Conservation (phyloP, 306 rosid species). For the Mucuna pruriens region DNA sequence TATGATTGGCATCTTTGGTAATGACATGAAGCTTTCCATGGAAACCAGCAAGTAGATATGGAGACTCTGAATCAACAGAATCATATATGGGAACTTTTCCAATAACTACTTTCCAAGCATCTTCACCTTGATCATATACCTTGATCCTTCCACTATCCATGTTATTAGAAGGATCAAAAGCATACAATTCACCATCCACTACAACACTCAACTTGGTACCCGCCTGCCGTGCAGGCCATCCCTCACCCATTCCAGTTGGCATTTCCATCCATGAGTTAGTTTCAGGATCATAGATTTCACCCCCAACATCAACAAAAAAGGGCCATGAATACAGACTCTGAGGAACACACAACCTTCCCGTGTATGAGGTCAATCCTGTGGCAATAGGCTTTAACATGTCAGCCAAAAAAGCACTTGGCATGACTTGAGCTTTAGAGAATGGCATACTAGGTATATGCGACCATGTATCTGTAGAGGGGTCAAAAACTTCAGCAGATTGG, state of each 20-base stretch:
- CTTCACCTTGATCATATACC: slow-evolving; percentile 85
- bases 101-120: slow-evolving; percentile 82
- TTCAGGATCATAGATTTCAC: slow-evolving; percentile 91
- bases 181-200: slow-evolving; percentile 86
- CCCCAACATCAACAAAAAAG: slow-evolving; percentile 95
- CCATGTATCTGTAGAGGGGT: slow-evolving; percentile 75
- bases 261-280: slow-evolving; percentile 85
- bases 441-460: slow-evolving; percentile 89
- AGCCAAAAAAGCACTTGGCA: slow-evolving; percentile 80
- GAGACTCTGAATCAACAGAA: slow-evolving; percentile 84
- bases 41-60: slow-evolving; percentile 88
- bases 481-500: slow-evolving; percentile 93
- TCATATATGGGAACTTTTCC: slow-evolving; percentile 86
- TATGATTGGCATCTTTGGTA: slow-evolving; percentile 76
- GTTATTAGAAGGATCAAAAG: slow-evolving; percentile 85
- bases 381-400: slow-evolving; percentile 94
- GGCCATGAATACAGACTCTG: slow-evolving; percentile 95
- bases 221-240: slow-evolving; percentile 96
- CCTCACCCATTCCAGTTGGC: slow-evolving; percentile 97
- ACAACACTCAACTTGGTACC: slow-evolving; percentile 87
- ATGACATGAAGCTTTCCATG: slow-evolving; percentile 90
- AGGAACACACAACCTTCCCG: slow-evolving; percentile 87
- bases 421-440: slow-evolving; percentile 78
- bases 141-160: slow-evolving; percentile 82
- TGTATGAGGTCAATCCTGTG: slow-evolving; percentile 85